phyloP scores from a whole-genome alignment of 1,284 basidiomycete genomes.

The Ceratobasidium sp. region DNA sequence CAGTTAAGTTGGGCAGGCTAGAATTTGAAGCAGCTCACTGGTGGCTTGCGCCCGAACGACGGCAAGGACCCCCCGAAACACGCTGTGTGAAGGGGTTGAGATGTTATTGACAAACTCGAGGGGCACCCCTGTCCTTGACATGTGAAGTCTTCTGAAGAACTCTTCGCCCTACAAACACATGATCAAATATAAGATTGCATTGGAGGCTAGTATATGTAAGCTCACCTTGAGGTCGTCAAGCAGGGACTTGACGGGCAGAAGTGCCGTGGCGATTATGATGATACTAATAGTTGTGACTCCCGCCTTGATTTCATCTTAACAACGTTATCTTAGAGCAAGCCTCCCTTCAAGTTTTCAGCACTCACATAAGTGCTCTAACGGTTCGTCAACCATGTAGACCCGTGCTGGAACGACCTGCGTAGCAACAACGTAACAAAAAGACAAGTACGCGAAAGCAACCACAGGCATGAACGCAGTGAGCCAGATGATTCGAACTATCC shows the following conservation, averaged over 20 bases:
- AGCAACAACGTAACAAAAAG: slow-evolving; percentile 27
- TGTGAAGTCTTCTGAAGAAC: slow-evolving; percentile 27
- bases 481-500: slow-evolving; percentile 23
- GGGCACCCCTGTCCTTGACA: neutral
- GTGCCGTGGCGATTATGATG: slow-evolving; percentile 11
- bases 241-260: slow-evolving; percentile 26
- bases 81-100: slow-evolving; percentile 27
- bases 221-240: slow-evolving; percentile 57
- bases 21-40: neutral
- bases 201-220: too few relatives aligned
- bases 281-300: slow-evolving; percentile 33
- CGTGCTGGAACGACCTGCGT: slow-evolving; percentile 20
- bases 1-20: neutral
- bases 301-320: slow-evolving; percentile 31
- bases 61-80: neutral
- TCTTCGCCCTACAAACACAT: slow-evolving; percentile 23
- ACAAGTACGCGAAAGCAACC: slow-evolving; percentile 13
- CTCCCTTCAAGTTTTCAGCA: too few relatives aligned
- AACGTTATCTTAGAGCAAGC: too few relatives aligned
- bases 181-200: too few relatives aligned
- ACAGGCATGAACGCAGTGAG: slow-evolving; percentile 28
- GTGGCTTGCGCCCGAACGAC: slow-evolving; percentile 6
- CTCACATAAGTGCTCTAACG: neutral
- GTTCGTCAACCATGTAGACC: slow-evolving; percentile 21
- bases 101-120: slow-evolving; percentile 24